These are phyloP conservation scores for Cutaneotrichosporon cavernicola DNA, from an alignment of 1,284 basidiomycete species.

Conservation along the genomic window DNA sequence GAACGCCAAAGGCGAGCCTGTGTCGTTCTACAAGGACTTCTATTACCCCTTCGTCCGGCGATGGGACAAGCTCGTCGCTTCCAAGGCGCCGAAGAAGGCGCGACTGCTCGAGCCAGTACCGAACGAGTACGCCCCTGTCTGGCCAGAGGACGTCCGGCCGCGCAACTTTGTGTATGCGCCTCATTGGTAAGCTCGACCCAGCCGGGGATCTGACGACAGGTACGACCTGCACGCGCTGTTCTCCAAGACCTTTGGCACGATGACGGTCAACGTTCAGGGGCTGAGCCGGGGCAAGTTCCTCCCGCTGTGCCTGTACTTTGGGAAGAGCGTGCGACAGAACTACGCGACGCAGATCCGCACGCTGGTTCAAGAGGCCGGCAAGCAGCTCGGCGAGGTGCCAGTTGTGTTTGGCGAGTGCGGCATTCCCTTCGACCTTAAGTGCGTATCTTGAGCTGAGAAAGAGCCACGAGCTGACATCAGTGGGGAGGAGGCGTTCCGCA, in stretches of 20 bases:
- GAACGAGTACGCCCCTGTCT: constrained; percentile 84
- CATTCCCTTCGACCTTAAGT: constrained; percentile 93
- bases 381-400: constrained; percentile 71
- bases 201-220: constrained; percentile 54
- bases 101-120: constrained; percentile 81
- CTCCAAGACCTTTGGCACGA: constrained; percentile 72
- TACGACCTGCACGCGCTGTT: constrained; percentile 88
- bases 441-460: constrained; percentile 40
- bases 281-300: constrained; percentile 81
- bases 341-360: constrained; percentile 78
- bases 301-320: constrained; percentile 78
- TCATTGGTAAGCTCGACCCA: constrained; percentile 65
- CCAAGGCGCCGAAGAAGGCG: constrained; percentile 50
- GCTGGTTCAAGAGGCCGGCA: constrained; percentile 66
- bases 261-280: constrained; percentile 86
- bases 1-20: constrained; percentile 63
- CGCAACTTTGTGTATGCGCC: constrained; percentile 81
- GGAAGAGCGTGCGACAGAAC: constrained; percentile 73
- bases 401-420: constrained; percentile 87
- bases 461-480: constrained; percentile 52
- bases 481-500: constrained; percentile 66
- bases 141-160: constrained; percentile 65
- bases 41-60: constrained; percentile 76
- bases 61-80: constrained; percentile 69
- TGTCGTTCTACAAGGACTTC: constrained; percentile 81